Percentiles rank a stretch among this genome's conserved stretches.
Conservation (phyloP, 2,329 filamentous ascomycete genomes). For the Clarireedia monteithiana region DNA sequence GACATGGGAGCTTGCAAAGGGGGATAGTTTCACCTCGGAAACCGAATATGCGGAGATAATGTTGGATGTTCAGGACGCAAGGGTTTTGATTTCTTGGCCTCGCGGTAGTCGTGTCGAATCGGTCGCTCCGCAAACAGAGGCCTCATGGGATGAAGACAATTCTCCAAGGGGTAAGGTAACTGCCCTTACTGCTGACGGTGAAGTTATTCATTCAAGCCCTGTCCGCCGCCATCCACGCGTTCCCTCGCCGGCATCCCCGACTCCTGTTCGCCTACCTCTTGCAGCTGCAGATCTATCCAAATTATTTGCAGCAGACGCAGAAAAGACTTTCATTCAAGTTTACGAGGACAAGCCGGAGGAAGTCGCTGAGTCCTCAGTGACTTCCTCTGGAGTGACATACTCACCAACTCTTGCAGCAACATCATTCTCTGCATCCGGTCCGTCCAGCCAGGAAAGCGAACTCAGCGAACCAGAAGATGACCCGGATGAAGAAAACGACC, state of each 20-base stretch:
- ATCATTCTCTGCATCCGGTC: constrained; percentile 16
- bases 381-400: constrained; percentile 16
- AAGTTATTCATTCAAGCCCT: constrained; percentile 52
- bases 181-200: constrained; percentile 24
- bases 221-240: constrained; percentile 50
- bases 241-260: constrained; percentile 70
- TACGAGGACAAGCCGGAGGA: constrained; percentile 62
- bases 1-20: constrained; percentile 79
- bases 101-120: constrained; percentile 42
- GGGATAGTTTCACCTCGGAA: constrained; percentile 83
- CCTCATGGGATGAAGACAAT: constrained; percentile 57
- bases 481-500: constrained; percentile 89
- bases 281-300: constrained; percentile 18
- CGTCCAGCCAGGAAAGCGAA: constrained; percentile 40
- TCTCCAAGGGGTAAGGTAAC: constrained; percentile 43
- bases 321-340: constrained; percentile 50
- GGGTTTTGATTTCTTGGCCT: constrained; percentile 87
- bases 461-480: constrained; percentile 53
- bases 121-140: constrained; percentile 39
- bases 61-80: constrained; percentile 87
- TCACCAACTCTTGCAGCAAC: constrained; percentile 23
- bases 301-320: constrained; percentile 35
- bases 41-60: constrained; percentile 86
- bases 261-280: constrained; percentile 33
- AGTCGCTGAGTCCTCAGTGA: constrained; percentile 32